Base-by-base conservation (phyloP, 202 grass and related monocot genomes). In the Setaria italica region DNA sequence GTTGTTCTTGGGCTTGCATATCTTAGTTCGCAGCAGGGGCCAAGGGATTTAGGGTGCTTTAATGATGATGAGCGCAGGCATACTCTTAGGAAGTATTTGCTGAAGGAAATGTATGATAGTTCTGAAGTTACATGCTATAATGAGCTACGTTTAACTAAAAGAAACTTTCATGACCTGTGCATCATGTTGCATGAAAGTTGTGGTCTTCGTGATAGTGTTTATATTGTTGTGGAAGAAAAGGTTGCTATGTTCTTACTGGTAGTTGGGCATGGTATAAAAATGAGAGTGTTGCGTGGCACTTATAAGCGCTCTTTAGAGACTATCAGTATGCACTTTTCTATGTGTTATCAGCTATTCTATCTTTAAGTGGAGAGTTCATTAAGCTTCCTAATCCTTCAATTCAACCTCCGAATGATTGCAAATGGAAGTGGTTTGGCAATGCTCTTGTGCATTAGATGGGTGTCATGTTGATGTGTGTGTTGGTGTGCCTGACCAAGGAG, bases 291-390 rank as follows among this genome's bases (percentile, higher is more conserved):
- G 0, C 32, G 8, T 17, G 55, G 6, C 3, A 32, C 17, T 7
- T 78, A 76, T 3, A 76, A 76, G 51, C 56, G 75, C 0, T 78
- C 74, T 4, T 46, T 78, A 3, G 56, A 62, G 35, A 78, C 57
- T 9, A 78, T 78, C 16, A 78, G 37, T 63, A 63, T 11, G 3
- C 20, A 78, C 2, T 78, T 78, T 48, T 6, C 4, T 30, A 62
- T 12, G 39, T 63, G 1, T 48, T 63, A 6, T 21, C 4, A 13
- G 19, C 56, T 7, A 78, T 78, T 42, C 9, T 29, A 5, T 45
- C 55, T 7, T 9, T 60, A 29, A 50, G 10, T 51, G 41, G 0
- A 8, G 39, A 45, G 11, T 33, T 64, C 1, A 66, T 66, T 30
- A 66, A 35, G 12, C 33, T 66, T 66, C 62, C 11, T 37, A 3